Base-by-base conservation (phyloP, 2,329 filamentous ascomycete species). In the Zymoseptoria brevis region DNA sequence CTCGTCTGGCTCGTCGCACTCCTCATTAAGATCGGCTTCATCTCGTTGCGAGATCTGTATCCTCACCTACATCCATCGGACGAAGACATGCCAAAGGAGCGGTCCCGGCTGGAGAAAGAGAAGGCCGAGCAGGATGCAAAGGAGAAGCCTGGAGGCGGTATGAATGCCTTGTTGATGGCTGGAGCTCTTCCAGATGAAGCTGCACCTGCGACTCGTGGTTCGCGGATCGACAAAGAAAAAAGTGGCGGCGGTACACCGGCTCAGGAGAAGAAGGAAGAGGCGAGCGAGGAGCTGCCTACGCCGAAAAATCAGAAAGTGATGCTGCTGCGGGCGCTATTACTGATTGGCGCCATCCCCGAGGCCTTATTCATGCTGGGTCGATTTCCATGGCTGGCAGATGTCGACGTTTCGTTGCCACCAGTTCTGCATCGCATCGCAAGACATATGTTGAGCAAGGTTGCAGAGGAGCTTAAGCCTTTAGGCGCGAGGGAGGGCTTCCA, bases 11-110 rank as follows among this genome's bases (percentile, higher is more conserved):
- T 99, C 19, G 88, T 92, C 0, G 92, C 94, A 1, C 82, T 97
- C 35, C 83, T 99, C 29, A 92, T 99, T 75, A 99, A 99, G 75
- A 89, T 96, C 65, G 95, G 94, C 1, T 99, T 99, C 73, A 90
- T 99, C 60, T 96, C 94, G 1, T 78, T 99, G 6, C 83, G 85
- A 56, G 94, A 99, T 70, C 79, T 99, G 1, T 97, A 96, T 72
- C 87, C 91, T 16, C 94, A 99, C 72, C 81, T 99, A 0, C 95
- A 91, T 78, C 90, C 94, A 7, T 77, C 82, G 0, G 94, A 97
- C 65, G 86, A 90, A 30, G 80, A 85, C 3, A 97, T 99, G 93
- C 83, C 88, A 48, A 79, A 78, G 6, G 79, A 96, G 55, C 86
- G 84, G 63, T 81, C 84, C 49, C 84, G 86, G 65, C 85, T 89